Conservation (phyloP, 192 early-diverging fungal species). For the Umbelopsis sp. region DNA sequence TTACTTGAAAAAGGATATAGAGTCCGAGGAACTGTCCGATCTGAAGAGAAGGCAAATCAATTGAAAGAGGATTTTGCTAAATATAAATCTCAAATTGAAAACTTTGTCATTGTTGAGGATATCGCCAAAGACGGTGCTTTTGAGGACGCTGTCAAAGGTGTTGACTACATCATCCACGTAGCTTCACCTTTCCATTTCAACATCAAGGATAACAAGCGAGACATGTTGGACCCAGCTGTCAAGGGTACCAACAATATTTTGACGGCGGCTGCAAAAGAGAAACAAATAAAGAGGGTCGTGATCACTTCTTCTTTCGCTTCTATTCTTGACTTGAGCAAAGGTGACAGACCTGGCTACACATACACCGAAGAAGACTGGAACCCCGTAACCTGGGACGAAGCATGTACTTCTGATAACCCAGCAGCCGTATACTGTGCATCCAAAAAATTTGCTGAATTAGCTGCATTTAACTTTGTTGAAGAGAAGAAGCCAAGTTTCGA, state of each 20-base stretch:
- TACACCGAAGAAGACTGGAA: neutral
- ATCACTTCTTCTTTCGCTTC: neutral
- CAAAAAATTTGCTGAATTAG: no score
- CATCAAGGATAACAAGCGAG: neutral
- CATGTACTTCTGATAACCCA: neutral
- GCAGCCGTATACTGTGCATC: no score
- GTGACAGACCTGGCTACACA: neutral
- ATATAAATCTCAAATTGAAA: neutral
- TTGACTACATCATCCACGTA: neutral
- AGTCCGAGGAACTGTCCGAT: neutral
- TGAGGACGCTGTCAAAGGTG: slow-evolving; percentile 4
- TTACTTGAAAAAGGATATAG: neutral
- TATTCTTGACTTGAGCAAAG: neutral
- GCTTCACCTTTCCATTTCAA: neutral
- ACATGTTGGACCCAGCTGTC: neutral
- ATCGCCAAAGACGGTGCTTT: neutral
- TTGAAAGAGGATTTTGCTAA: slow-evolving; percentile 1
- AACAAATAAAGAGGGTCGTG: neutral
- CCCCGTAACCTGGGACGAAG: neutral
- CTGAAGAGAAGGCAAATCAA: neutral
- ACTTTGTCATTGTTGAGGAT: neutral
- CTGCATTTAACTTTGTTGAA: no score
- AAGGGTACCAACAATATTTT: neutral
- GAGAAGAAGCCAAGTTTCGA: no score
- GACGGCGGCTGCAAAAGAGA: neutral